phyloP scores from a whole-genome alignment of 208 protist genomes.

The Trichomonas vaginalis region DNA sequence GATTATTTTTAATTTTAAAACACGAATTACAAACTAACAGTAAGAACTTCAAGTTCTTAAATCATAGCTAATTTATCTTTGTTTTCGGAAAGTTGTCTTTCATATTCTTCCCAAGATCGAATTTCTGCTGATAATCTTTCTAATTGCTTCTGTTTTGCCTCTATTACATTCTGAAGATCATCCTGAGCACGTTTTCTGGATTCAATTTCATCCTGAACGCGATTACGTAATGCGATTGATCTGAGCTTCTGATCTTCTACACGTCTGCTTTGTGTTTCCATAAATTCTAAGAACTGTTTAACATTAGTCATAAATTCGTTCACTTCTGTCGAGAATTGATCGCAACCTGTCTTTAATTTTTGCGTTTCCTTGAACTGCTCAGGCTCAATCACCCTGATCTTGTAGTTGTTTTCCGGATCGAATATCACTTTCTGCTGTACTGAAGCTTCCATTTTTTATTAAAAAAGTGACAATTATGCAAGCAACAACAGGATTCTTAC shows the following conservation, averaged over 20 bases:
- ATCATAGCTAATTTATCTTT: not conserved
- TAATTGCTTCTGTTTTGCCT: not conserved
- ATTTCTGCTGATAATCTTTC: not conserved
- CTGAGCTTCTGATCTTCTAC: not conserved
- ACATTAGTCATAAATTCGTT: not conserved
- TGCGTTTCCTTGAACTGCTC: not conserved
- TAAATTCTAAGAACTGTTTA: not conserved
- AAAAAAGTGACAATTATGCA: not conserved
- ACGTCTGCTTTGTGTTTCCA: not conserved
- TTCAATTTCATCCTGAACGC: not conserved
- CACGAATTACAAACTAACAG: not conserved
- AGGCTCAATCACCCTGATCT: not conserved
- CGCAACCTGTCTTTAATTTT: not conserved
- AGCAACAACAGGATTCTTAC: not conserved
- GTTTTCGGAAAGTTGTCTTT: not conserved
- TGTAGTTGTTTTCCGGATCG: not conserved
- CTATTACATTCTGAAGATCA: not conserved
- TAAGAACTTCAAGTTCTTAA: not conserved
- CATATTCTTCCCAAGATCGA: not conserved
- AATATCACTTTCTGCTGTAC: not conserved
- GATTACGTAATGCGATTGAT: not conserved
- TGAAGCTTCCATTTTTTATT: not conserved
- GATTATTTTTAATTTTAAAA: not conserved
- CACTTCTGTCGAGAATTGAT: not conserved
- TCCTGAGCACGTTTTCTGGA: not conserved